Evolutionary conservation across 805 yeast species (phyloP).

Genomic region (Barnettozyma sp.): DNA sequence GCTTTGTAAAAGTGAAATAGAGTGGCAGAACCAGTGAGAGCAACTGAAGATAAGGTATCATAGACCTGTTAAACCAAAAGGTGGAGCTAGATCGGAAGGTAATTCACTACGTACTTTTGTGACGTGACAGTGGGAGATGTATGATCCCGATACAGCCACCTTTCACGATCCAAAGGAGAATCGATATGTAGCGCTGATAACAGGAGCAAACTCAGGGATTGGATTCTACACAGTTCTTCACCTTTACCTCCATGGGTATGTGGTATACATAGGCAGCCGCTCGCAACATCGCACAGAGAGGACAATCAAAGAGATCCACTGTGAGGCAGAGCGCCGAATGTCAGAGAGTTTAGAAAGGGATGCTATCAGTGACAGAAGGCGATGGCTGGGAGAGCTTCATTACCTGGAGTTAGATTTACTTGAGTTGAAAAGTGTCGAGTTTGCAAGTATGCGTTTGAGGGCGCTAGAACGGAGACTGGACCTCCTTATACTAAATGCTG

Average conservation of each 20-base stretch:
- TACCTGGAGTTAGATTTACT: conserved; percentile 49
- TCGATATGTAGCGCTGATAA: conserved; percentile 61
- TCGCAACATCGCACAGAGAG: conserved; percentile 46
- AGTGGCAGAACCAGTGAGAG: too few relatives aligned
- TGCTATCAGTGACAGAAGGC: conserved; percentile 15
- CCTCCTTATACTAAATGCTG: conserved; percentile 70
- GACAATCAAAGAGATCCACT: conserved; percentile 48
- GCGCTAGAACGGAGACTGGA: conserved; percentile 45
- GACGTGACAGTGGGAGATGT: conserved; percentile 4
- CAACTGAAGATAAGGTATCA: too few relatives aligned
- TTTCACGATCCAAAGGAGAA: conserved; percentile 49
- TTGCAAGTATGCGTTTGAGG: conserved; percentile 42
- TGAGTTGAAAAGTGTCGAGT: conserved; percentile 36
- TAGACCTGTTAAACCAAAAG: too few relatives aligned
- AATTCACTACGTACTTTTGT: too few relatives aligned
- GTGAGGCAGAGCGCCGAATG: conserved; percentile 38
- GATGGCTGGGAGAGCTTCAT: conserved; percentile 42
- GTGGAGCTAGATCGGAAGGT: too few relatives aligned
- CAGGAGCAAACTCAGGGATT: conserved; percentile 79
- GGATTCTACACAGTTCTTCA: conserved; percentile 75
- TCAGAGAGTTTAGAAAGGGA: conserved; percentile 11
- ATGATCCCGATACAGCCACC: conserved; percentile 31
- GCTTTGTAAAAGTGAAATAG: too few relatives aligned
- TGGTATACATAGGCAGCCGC: conserved; percentile 70
- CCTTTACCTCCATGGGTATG: conserved; percentile 70